Evolutionary conservation across 2,329 filamentous ascomycete species (phyloP).

Genomic region (Cryoendolithus antarcticus): DNA sequence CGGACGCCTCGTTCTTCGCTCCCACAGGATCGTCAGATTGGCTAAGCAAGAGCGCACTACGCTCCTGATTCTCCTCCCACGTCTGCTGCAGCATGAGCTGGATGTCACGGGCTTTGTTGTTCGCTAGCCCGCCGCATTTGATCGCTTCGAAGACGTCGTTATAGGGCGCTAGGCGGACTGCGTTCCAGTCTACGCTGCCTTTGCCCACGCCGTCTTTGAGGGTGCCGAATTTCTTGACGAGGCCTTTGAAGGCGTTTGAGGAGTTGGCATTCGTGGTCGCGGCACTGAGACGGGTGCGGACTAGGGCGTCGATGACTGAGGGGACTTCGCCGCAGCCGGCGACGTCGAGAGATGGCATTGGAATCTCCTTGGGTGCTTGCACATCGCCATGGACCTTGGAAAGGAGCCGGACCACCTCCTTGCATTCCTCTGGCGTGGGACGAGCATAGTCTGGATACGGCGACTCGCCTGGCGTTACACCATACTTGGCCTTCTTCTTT

Average conservation of each 20-base stretch:
- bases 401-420: conserved; percentile 55
- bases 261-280: conserved; percentile 50
- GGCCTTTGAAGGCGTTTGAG: conserved; percentile 51
- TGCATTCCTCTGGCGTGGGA: conserved; percentile 57
- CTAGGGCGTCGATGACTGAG: conserved; percentile 51
- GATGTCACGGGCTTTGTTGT: conserved; percentile 58
- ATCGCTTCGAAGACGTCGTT: conserved; percentile 56
- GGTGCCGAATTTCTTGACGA: conserved; percentile 54
- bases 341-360: conserved; percentile 55
- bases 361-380: conserved; percentile 52
- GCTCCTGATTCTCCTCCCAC: conserved; percentile 53
- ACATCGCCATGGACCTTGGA: conserved; percentile 54
- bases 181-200: conserved; percentile 64
- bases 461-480: conserved; percentile 36
- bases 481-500: conserved; percentile 31
- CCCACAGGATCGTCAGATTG: conserved; percentile 21
- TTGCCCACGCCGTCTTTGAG: conserved; percentile 51
- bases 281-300: conserved; percentile 50
- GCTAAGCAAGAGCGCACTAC: conserved; percentile 38
- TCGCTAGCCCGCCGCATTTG: conserved; percentile 55
- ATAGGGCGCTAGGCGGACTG: conserved; percentile 47
- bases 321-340: conserved; percentile 60
- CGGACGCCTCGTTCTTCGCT: conserved; percentile 33
- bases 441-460: conserved; percentile 57
- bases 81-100: conserved; percentile 63